Percentiles rank a stretch among this genome's conserved stretches.
phyloP scores from a whole-genome alignment of 164 flowering plant genomes.

The Aristolochia fimbriata region DNA sequence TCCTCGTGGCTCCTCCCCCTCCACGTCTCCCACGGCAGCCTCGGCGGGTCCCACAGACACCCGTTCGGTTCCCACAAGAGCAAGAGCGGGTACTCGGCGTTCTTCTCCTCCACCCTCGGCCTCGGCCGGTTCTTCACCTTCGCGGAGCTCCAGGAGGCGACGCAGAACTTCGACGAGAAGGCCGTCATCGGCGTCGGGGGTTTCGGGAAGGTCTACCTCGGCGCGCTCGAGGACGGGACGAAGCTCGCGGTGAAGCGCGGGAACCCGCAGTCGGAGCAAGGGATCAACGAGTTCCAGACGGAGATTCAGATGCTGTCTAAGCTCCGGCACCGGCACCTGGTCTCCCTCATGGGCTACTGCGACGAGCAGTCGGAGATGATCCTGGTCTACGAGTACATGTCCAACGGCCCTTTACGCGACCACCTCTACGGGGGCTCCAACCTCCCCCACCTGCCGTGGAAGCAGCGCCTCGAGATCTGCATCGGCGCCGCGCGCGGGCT shows the following conservation, averaged over 20 bases:
- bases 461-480: constrained; percentile 70
- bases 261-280: constrained; percentile 63
- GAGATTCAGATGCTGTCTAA: constrained; percentile 79
- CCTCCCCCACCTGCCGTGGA: constrained; percentile 57
- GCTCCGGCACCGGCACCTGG: constrained; percentile 81
- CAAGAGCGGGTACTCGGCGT: constrained; percentile 26
- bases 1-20: constrained; percentile 27
- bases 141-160: constrained; percentile 50
- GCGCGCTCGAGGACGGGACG: constrained; percentile 53
- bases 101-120: constrained; percentile 28
- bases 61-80: constrained; percentile 32
- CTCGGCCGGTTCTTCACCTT: constrained; percentile 56
- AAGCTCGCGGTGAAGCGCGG: constrained; percentile 74
- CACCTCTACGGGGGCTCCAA: constrained; percentile 65
- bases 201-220: constrained; percentile 86
- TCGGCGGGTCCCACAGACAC: constrained; percentile 11
- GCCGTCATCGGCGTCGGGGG: constrained; percentile 81
- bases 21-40: constrained; percentile 10
- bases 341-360: constrained; percentile 75
- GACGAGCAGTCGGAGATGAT: constrained; percentile 84
- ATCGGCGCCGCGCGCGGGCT: constrained; percentile 83
- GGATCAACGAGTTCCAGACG: constrained; percentile 75
- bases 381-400: constrained; percentile 87
- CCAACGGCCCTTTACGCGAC: constrained; percentile 73
- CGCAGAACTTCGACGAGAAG: constrained; percentile 63